phyloP scores from a whole-genome alignment of 2,329 filamentous ascomycete species.

The Alternaria triticimaculans region DNA sequence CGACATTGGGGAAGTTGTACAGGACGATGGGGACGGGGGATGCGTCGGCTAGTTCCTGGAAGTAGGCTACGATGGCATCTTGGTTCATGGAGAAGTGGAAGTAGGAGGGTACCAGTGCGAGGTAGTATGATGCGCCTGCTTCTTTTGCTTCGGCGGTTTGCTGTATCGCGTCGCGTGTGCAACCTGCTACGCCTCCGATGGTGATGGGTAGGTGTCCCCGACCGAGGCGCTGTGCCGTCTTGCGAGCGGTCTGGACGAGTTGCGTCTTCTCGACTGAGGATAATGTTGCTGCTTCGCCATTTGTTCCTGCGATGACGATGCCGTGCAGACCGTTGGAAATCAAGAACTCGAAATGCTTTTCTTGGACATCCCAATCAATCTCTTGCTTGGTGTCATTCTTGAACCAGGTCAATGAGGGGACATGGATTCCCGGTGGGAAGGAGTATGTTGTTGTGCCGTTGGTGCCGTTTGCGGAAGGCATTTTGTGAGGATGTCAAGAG shows the following conservation, averaged over 20 bases:
- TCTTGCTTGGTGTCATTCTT: constrained; percentile 56
- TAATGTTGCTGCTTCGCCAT: constrained; percentile 55
- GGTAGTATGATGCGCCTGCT: constrained; percentile 48
- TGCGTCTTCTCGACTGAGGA: constrained; percentile 49
- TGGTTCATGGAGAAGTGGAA: constrained; percentile 51
- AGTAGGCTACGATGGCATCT: constrained; percentile 45
- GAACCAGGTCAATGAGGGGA: constrained; percentile 65
- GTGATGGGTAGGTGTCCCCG: constrained; percentile 50
- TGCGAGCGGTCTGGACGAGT: constrained; percentile 49
- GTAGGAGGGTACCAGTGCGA: constrained; percentile 50
- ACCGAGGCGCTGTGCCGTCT: constrained; percentile 45
- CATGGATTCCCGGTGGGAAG: constrained; percentile 62
- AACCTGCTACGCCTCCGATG: constrained; percentile 50
- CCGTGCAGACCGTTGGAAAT: constrained; percentile 61
- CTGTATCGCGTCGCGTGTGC: constrained; percentile 52
- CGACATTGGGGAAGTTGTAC: constrained; percentile 57
- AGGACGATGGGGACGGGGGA: constrained; percentile 54
- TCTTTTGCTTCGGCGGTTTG: constrained; percentile 48
- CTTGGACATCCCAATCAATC: constrained; percentile 63
- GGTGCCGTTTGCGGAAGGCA: constrained; percentile 42
- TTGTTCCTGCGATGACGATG: constrained; percentile 54
- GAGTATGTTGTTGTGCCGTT: constrained; percentile 41
- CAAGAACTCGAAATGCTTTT: constrained; percentile 62
- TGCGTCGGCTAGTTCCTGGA: constrained; percentile 47
- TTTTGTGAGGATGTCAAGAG: constrained; percentile 13